These are phyloP conservation scores for Sporisorium scitamineum DNA, from an alignment of 1,284 basidiomycete species.

Conservation along the genomic window DNA sequence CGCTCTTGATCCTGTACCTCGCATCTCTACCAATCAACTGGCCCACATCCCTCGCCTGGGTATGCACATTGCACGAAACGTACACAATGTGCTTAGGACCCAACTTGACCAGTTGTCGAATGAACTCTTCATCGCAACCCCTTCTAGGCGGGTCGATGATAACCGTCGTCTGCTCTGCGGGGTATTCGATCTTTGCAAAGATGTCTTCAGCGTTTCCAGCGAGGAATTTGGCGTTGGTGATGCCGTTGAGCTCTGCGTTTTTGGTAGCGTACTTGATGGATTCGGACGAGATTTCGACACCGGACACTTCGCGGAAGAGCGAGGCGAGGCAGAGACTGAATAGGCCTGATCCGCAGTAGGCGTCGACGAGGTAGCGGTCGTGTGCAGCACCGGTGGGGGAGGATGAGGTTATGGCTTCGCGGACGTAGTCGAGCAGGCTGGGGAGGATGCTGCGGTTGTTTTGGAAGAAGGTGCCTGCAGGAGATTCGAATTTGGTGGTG, in stretches of 20 bases:
- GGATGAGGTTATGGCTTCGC: slow-evolving; percentile 59
- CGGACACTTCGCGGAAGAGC: slow-evolving; percentile 82
- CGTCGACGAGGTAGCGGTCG: slow-evolving; percentile 62
- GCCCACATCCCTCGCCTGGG: slow-evolving; percentile 71
- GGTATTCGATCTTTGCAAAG: slow-evolving; percentile 75
- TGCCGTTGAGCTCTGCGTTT: slow-evolving; percentile 82
- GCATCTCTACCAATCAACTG: slow-evolving; percentile 50
- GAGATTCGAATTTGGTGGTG: slow-evolving; percentile 84
- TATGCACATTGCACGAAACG: slow-evolving; percentile 80
- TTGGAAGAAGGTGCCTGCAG: slow-evolving; percentile 88
- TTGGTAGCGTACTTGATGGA: slow-evolving; percentile 83
- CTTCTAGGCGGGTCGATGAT: slow-evolving; percentile 64
- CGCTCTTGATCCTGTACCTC: slow-evolving; percentile 60
- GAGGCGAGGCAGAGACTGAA: slow-evolving; percentile 89
- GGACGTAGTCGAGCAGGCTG: slow-evolving; percentile 84
- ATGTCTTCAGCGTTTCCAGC: slow-evolving; percentile 74
- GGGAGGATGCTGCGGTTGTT: slow-evolving; percentile 95
- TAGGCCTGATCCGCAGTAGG: slow-evolving; percentile 78
- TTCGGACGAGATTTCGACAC: slow-evolving; percentile 82
- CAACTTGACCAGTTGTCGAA: slow-evolving; percentile 65
- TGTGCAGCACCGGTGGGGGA: background rate
- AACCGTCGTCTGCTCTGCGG: slow-evolving; percentile 76
- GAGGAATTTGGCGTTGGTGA: slow-evolving; percentile 72
- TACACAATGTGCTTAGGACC: slow-evolving; percentile 64
- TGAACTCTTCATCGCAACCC: slow-evolving; percentile 63